Evolutionary conservation across 2,329 filamentous ascomycete genomes (phyloP).

Genomic region (Penicillium concentricum): DNA sequence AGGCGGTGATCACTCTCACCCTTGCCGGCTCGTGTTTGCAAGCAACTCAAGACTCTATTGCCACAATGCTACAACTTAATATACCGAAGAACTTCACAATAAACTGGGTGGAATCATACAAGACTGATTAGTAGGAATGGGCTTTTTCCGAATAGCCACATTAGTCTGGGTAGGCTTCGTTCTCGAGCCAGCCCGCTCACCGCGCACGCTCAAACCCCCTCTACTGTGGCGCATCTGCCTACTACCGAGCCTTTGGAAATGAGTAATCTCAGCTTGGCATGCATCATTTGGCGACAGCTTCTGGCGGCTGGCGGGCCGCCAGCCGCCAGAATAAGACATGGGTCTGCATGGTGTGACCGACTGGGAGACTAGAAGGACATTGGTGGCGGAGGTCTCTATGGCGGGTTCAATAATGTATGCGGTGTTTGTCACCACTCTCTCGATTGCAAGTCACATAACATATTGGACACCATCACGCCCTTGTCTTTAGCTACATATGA

Average conservation of each 20-base stretch:
- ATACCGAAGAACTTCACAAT: not conserved
- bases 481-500: too few species aligned
- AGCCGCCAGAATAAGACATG: conserved; percentile 61
- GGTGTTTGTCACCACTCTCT: conserved; percentile 75
- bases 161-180: not conserved
- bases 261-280: conserved; percentile 61
- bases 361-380: conserved; percentile 64
- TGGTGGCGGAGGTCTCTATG: conserved; percentile 47
- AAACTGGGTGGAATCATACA: not conserved
- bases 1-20: not conserved
- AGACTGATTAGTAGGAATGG: not conserved
- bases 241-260: conserved; percentile 70
- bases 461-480: conserved; percentile 57
- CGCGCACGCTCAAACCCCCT: conserved; percentile 67
- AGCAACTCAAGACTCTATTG: too few species aligned
- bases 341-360: conserved; percentile 92
- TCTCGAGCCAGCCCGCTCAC: conserved; percentile 49
- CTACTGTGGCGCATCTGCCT: conserved; percentile 71
- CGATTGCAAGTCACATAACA: conserved; percentile 68
- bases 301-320: conserved; percentile 66
- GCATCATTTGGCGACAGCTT: conserved; percentile 60
- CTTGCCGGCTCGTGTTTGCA: not conserved
- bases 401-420: conserved; percentile 72
- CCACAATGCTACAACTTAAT: not conserved
- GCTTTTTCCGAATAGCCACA: not conserved